Base-by-base conservation (phyloP, 2,329 filamentous ascomycete species). In the Beauveria medogensis region DNA sequence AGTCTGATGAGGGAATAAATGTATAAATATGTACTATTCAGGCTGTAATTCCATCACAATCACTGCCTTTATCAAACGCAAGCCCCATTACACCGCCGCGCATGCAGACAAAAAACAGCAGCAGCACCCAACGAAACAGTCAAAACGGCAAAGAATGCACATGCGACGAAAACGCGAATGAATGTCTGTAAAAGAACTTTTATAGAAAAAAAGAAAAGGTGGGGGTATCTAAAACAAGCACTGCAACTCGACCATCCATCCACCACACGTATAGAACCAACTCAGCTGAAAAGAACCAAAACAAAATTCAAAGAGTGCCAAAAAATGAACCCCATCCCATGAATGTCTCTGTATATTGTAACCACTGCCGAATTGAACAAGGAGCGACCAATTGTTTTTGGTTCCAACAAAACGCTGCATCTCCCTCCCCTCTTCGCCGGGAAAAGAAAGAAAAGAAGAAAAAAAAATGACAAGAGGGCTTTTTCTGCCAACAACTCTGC, bases 181-280 rank as follows among this genome's bases (percentile, higher is more conserved):
- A 44, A 24, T 24, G 50, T 24, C 40, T 48, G 22, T 50, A 16
- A 18, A 57, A 41, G n/a, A 57, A 41, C 12, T 14, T 37, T 37
- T 14, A 14, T 37, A 37, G 12, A 6, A 9, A 22, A 57, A 22
- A 57, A 57, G 28, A n/a, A n/a, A 10, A 24, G 55, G 55, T 24
- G 55, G 55, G 55, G 55, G 55, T 57, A 57, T 57, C 44, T 57
- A 55, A 16, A 24, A 28, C 24, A 57, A 34, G 54, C 41, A n/a
- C 28, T 46, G 54, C 26, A 55, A 37, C 54, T 44, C 41, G 41
- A 18, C 40, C 54, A 55, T 55, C 48, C 48, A 26, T 51, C 28
- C 28, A 20, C 20, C n/a, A 30, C 18, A 2, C 24, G 50, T 14
- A 24, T 53, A 30, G 34, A 14, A 22, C n/a, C 24, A 54, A 40